These are phyloP conservation scores for Polymyxa betae DNA, from an alignment of 208 protist genomes.

Conservation along the genomic window DNA sequence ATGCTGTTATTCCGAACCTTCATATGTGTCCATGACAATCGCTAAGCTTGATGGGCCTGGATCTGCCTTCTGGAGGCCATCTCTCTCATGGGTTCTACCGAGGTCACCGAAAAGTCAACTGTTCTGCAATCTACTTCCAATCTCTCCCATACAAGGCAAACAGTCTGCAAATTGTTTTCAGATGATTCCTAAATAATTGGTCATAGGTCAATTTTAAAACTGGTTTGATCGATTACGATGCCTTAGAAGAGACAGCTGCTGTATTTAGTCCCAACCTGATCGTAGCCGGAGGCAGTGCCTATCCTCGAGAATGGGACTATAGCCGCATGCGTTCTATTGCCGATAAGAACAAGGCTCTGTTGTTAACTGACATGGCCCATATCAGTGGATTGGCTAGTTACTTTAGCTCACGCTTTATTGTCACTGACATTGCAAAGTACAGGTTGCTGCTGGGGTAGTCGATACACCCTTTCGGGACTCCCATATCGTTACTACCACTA, in stretches of 20 bases:
- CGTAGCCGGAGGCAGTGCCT: slow-evolving; percentile 89
- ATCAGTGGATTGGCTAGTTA: slow-evolving; percentile 72
- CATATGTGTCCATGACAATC: background rate
- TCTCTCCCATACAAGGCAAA: slow-evolving; percentile 89
- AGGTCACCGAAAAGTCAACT: slow-evolving; percentile 91
- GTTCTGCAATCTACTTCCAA: slow-evolving; percentile 96
- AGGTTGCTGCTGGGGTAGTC: slow-evolving; percentile 62
- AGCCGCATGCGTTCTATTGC: slow-evolving; percentile 72
- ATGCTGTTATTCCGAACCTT: background rate
- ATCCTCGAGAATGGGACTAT: slow-evolving; percentile 96
- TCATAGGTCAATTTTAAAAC: slow-evolving; percentile 65
- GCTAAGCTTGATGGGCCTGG: slow-evolving; percentile 75
- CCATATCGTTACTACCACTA: slow-evolving; percentile 99
- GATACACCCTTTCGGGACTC: slow-evolving; percentile 88
- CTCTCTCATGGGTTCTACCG: slow-evolving; percentile 98
- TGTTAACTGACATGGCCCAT: slow-evolving; percentile 98
- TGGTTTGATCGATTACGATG: slow-evolving; percentile 95
- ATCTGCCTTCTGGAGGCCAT: slow-evolving; percentile 82
- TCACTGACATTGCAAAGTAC: slow-evolving; percentile 47
- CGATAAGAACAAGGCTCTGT: slow-evolving; percentile 82
- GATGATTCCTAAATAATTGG: background rate
- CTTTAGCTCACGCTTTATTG: background rate
- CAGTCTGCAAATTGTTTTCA: background rate
- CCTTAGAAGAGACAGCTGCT: slow-evolving; percentile 45
- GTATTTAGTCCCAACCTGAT: slow-evolving; percentile 93